Base-by-base conservation (phyloP, 768 basidiomycete genomes). In the Tephrocybe sp. region DNA sequence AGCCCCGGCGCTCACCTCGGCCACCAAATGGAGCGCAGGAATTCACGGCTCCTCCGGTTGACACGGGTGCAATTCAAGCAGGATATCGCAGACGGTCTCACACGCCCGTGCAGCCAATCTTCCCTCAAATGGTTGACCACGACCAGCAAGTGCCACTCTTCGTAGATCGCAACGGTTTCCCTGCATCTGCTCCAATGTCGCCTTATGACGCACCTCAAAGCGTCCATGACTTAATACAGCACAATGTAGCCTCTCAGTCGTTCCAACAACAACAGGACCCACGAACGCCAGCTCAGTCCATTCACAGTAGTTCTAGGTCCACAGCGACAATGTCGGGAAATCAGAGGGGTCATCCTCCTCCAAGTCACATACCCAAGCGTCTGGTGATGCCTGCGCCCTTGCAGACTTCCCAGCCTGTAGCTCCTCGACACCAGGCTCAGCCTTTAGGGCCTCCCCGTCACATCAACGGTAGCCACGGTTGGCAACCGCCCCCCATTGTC, bases 351-450 rank as follows among this genome's bases (percentile, higher is more conserved):
- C 40, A 49, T 3, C 57, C 54, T 16, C 51, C 47, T 54, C 52
- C 71, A 69, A 60, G 51, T 30, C 59, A 83, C 63, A 58, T 83
- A 35, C 87, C 87, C 3, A 85, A 79, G 62, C 78, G 72, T 39
- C 79, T 89, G 22, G 80, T 89, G 35, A 89, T 89, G 87, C 87
- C 87, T 38, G 66, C 83, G 3, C 87, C 83, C 13, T 73, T 89
- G 31, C 80, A 82, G 59, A 66, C 53, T 40, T 65, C 44, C 30
- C 51, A 60, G 25, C 55, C 51, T 12, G 43, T 51, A 31, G 46
- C 53, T 21, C 40, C 53, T 12, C 54, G 57, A 19, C 44, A 52
- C 25, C 60, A 61, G 35, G 26, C 44, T 13, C 60, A 52, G n/a
- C 13, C 47, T 15, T 37, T 35, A 28, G 47, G 36, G n/a, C 43